phyloP scores from a whole-genome alignment of 2,329 filamentous ascomycete species.

The Tolypocladium inflatum region DNA sequence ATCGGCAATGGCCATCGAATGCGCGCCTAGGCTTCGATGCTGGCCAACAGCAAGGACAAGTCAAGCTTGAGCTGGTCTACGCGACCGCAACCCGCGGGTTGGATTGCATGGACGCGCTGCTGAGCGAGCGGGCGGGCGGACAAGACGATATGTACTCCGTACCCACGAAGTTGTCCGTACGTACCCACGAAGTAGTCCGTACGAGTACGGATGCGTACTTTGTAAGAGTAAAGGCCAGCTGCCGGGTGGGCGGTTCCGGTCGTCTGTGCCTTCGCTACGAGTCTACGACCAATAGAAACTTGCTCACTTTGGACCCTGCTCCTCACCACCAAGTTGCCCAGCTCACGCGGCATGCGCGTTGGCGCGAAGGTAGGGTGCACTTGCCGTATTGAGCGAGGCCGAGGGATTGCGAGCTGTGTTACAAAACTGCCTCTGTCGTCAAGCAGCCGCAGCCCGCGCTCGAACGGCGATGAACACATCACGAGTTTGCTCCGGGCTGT shows the following conservation, averaged over 20 bases:
- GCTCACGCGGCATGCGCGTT: not conserved
- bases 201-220: too few relatives aligned
- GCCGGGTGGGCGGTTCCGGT: not conserved
- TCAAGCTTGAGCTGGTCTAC: not conserved
- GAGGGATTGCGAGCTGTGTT: not conserved
- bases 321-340: conserved; percentile 9
- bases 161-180: too few relatives aligned
- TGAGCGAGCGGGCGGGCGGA: too few relatives aligned
- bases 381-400: not conserved
- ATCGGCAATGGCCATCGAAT: not conserved
- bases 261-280: not conserved
- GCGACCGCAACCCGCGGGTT: not conserved
- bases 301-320: conserved; percentile 19
- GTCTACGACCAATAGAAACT: conserved; percentile 30
- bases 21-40: not conserved
- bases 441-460: not conserved
- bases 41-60: not conserved
- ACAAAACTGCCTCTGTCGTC: not conserved
- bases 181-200: too few relatives aligned
- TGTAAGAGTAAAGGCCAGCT: too few relatives aligned
- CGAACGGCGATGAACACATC: not conserved
- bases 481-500: not conserved
- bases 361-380: not conserved
- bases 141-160: too few relatives aligned
- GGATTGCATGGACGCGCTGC: not conserved